These are phyloP conservation scores for Kluyveromyces dobzhanskii DNA, from an alignment of 805 yeast species.

Conservation along the genomic window DNA sequence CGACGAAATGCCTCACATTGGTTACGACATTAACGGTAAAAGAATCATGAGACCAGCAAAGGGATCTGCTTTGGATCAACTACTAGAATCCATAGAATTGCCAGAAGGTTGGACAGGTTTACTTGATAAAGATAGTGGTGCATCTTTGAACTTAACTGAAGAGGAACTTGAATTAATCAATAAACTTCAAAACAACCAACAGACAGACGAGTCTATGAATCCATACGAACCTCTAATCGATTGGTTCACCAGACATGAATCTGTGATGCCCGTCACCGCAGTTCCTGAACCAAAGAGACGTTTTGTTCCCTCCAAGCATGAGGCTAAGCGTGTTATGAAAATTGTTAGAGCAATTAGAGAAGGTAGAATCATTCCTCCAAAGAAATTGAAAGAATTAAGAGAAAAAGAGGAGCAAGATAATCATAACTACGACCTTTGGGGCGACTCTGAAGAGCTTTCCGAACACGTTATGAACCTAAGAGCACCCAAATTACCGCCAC, in stretches of 20 bases:
- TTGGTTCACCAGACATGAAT: slow-evolving; percentile 85
- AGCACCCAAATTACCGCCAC: slow-evolving; percentile 94
- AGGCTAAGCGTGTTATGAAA: slow-evolving; percentile 94
- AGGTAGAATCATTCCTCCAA: slow-evolving; percentile 82
- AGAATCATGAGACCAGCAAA: slow-evolving; percentile 98
- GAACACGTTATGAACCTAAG: slow-evolving; percentile 88
- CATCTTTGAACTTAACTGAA: slow-evolving; percentile 66
- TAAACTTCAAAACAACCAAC: slow-evolving; percentile 77
- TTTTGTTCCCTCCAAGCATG: slow-evolving; percentile 93
- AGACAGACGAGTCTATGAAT: slow-evolving; percentile 67
- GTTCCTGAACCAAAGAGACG: slow-evolving; percentile 96
- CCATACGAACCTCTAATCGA: slow-evolving; percentile 93
- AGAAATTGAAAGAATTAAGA: slow-evolving; percentile 41
- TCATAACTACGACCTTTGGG: slow-evolving; percentile 76
- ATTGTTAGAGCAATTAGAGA: slow-evolving; percentile 93
- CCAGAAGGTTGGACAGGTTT: slow-evolving; percentile 99
- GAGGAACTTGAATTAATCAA: slow-evolving; percentile 87
- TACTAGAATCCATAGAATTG: slow-evolving; percentile 82
- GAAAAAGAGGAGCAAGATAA: slow-evolving; percentile 46
- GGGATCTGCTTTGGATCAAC: slow-evolving; percentile 86
- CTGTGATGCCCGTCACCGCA: slow-evolving; percentile 86
- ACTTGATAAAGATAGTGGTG: slow-evolving; percentile 82
- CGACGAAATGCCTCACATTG: slow-evolving; percentile 95
- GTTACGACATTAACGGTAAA: slow-evolving; percentile 94
- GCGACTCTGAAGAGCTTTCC: slow-evolving; percentile 44